Evolutionary conservation across 495 filamentous ascomycete genomes (phyloP), one percentile per base, ranked within the genome.

Genomic region (Pseudevernia furfuracea): DNA sequence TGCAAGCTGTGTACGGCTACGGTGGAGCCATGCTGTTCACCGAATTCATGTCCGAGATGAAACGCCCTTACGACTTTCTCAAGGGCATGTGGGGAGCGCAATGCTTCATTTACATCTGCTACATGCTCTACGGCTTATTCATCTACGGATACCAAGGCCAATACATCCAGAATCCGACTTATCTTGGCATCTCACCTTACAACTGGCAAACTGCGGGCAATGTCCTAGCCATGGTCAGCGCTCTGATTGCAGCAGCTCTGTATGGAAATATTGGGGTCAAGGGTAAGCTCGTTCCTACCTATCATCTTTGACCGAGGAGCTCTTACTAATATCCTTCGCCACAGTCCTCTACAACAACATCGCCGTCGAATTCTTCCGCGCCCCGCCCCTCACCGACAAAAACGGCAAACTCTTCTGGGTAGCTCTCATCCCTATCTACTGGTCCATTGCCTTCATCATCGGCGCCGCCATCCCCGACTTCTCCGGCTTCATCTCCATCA

Each of bases 1-100:
- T 85, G 63, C 80, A 82, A 49, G 83, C 78, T 17, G 85, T 87
- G 1, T 80, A 81, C 64, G 79, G 82, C 0, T 87, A 85, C 63
- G 84, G 82, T n/a, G 85, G 85, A 32, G 78, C 79, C 5, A 75
- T 83, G 69, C 72, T 87, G 39, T 89, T 87, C 70, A 77, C 82
- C 55, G 85, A 86, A 65, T 87, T 89, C 70, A 72, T 87, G 66
- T 80, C 85, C 15, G 87, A 89, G 72, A 88, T 87, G 83, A 81
- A 81, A 56, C 80, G 81, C 34, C 84, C 84, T 0, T 72, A 74
- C 49, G 85, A 87, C 59, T 87, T 87, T 64, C 79, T 82, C 76
- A 87, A 87, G 70, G 81, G 78, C 4, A 75, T 86, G 69, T 77
- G 82, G 71, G 68, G 77, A 30, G 84, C 83, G n/a, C 77, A 85